These are phyloP conservation scores for Leptographium procerum DNA, from an alignment of 2,329 filamentous ascomycete species.

Conservation along the genomic window DNA sequence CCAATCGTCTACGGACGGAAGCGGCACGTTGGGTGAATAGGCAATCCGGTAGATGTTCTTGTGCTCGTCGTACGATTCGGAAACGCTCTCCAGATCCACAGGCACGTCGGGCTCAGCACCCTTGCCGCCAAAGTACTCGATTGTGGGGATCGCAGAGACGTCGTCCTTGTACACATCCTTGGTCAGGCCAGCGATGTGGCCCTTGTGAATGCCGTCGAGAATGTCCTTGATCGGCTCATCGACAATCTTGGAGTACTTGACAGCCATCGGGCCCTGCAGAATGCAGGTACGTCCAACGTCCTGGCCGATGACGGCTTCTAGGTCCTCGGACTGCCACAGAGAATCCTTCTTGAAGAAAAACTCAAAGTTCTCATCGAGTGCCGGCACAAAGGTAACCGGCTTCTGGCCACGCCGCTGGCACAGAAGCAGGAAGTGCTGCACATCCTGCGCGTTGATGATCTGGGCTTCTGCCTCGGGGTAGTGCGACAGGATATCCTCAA, in stretches of 20 bases:
- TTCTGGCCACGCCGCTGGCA: slow-evolving; percentile 91
- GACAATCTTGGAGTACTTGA: slow-evolving; percentile 75
- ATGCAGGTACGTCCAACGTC: slow-evolving; percentile 96
- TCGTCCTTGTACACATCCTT: slow-evolving; percentile 70
- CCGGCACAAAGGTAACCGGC: slow-evolving; percentile 89
- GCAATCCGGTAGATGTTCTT: slow-evolving; percentile 82
- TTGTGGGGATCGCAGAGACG: slow-evolving; percentile 62
- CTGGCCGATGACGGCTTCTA: slow-evolving; percentile 89
- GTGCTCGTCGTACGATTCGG: slow-evolving; percentile 63
- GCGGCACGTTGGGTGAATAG: slow-evolving; percentile 55
- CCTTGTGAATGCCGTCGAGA: slow-evolving; percentile 77
- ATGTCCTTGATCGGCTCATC: slow-evolving; percentile 96
- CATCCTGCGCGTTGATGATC: slow-evolving; percentile 95
- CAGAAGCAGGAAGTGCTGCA: slow-evolving; percentile 89
- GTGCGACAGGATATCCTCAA: slow-evolving; percentile 67
- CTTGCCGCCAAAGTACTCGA: slow-evolving; percentile 94
- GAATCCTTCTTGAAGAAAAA: slow-evolving; percentile 99
- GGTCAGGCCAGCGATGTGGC: slow-evolving; percentile 71
- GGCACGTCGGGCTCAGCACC: slow-evolving; percentile 61
- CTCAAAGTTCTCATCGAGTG: slow-evolving; percentile 94
- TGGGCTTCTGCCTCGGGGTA: slow-evolving; percentile 84
- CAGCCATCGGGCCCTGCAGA: slow-evolving; percentile 86
- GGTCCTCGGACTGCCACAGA: slow-evolving; percentile 95
- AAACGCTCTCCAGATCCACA: slow-evolving; percentile 67
- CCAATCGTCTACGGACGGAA: slow-evolving; percentile 78